phyloP scores from a whole-genome alignment of 805 yeast species.

The Lipomyces yamadae region DNA sequence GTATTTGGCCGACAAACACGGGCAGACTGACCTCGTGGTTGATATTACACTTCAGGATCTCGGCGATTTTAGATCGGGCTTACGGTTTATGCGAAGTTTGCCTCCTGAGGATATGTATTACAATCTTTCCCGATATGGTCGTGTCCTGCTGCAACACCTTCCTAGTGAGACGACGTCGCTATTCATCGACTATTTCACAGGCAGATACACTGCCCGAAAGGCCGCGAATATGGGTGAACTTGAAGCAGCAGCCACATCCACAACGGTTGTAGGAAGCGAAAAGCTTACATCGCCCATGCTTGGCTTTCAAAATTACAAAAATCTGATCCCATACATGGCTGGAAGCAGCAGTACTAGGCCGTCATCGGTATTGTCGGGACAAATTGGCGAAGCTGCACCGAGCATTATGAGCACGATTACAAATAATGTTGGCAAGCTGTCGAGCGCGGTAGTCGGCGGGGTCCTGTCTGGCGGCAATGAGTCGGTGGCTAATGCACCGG shows the following conservation, averaged over 20 bases:
- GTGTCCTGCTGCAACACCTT: slow-evolving; percentile 62
- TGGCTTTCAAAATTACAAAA: slow-evolving; percentile 22
- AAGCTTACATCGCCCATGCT: slow-evolving; percentile 23
- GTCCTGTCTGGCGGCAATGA: slow-evolving; percentile 12
- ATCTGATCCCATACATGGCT: slow-evolving; percentile 31
- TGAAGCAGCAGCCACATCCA: slow-evolving; percentile 9
- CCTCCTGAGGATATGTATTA: slow-evolving; percentile 77
- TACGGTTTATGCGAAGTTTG: slow-evolving; percentile 69
- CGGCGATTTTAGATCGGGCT: slow-evolving; percentile 60
- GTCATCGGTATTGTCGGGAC: slow-evolving; percentile 26
- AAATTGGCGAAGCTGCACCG: slow-evolving; percentile 20
- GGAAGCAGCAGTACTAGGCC: slow-evolving; percentile 24
- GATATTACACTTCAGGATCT: slow-evolving; percentile 73
- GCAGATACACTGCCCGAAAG: slow-evolving; percentile 62
- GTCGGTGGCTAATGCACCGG: not conserved
- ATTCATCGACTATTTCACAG: slow-evolving; percentile 86
- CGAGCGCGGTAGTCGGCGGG: slow-evolving; percentile 23
- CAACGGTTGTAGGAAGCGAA: not conserved
- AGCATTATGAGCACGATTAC: slow-evolving; percentile 31
- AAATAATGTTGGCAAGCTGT: slow-evolving; percentile 24
- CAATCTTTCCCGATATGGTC: slow-evolving; percentile 69
- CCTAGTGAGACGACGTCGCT: slow-evolving; percentile 85
- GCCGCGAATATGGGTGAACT: slow-evolving; percentile 21
- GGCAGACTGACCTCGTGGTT: slow-evolving; percentile 75
- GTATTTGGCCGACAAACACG: slow-evolving; percentile 67